Evolutionary conservation across 176 grass and related monocot genomes (phyloP).

Genomic region (Echinochloa phyllopogon): DNA sequence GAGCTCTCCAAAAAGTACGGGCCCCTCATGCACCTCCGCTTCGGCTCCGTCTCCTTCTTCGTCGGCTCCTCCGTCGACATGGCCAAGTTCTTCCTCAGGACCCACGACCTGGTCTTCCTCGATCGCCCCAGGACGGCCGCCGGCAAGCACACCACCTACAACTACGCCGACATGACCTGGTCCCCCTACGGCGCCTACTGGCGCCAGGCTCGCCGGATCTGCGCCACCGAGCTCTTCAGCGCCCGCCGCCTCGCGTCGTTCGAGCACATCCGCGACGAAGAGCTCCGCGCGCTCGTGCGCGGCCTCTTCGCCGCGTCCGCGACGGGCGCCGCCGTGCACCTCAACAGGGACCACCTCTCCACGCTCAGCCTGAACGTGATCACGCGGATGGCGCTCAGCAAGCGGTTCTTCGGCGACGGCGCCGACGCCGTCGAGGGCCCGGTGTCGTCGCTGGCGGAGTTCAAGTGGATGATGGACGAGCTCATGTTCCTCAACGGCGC

Average conservation of each 20-base stretch:
- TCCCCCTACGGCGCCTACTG: conserved; percentile 45
- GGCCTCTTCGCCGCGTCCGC: conserved; percentile 32
- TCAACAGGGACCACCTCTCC: conserved; percentile 24
- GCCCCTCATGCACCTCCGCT: conserved; percentile 45
- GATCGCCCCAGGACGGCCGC: background rate
- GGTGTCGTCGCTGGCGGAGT: conserved; percentile 52
- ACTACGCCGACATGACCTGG: conserved; percentile 2
- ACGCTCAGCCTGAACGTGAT: conserved; percentile 65
- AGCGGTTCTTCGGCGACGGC: background rate
- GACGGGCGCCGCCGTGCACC: background rate
- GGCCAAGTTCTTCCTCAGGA: conserved; percentile 40
- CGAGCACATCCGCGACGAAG: conserved; percentile 45
- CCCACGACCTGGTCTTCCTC: conserved; percentile 31
- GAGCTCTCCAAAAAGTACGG: conserved; percentile 51
- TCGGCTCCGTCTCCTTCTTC: conserved; percentile 30
- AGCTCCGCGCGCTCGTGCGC: conserved; percentile 41
- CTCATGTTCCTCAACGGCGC: conserved; percentile 61
- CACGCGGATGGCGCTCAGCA: conserved; percentile 64
- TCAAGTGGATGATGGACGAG: conserved; percentile 68
- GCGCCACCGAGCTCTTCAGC: conserved; percentile 61
- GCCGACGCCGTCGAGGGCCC: background rate
- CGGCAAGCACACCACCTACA: conserved; percentile 17
- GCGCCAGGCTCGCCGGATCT: conserved; percentile 57
- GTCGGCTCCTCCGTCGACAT: background rate
- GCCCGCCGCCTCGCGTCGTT: conserved; percentile 45